These are phyloP conservation scores for Heterobasidion annosum DNA, from an alignment of 1,284 basidiomycete genomes.

Conservation along the genomic window DNA sequence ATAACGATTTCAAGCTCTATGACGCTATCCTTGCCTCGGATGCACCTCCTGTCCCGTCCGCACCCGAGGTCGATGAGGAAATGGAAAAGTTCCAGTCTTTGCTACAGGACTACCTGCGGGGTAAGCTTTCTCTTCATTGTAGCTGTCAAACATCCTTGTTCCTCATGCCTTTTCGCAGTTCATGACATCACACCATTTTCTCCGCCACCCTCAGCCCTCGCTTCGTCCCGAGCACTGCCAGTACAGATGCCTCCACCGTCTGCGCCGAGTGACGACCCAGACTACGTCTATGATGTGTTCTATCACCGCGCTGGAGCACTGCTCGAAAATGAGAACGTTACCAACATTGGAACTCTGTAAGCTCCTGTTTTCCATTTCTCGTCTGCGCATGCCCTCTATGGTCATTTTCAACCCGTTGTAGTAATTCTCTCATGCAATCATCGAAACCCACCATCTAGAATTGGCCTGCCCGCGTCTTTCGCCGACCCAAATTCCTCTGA, in stretches of 20 bases:
- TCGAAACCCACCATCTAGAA: conserved; percentile 26
- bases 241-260: conserved; percentile 3
- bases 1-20: conserved; percentile 50
- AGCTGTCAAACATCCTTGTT: not conserved
- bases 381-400: not conserved
- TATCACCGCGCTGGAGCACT: conserved; percentile 53
- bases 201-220: conserved; percentile 6
- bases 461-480: conserved; percentile 48
- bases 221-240: not conserved
- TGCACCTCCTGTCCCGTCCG: conserved; percentile 6
- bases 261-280: conserved; percentile 23
- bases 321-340: conserved; percentile 45
- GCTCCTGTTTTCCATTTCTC: conserved; percentile 12
- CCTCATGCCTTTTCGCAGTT: conserved; percentile 19
- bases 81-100: conserved; percentile 69
- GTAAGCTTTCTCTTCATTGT: conserved; percentile 26
- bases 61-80: conserved; percentile 38
- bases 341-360: conserved; percentile 61
- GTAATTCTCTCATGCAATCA: not conserved
- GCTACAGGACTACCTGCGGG: conserved; percentile 59
- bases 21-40: conserved; percentile 46
- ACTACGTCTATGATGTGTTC: conserved; percentile 77
- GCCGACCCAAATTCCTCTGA: conserved; percentile 40
- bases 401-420: not conserved
- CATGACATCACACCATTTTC: conserved; percentile 14